These are phyloP conservation scores for Metschnikowia peoriensis DNA, from an alignment of 805 yeast species.

Conservation along the genomic window DNA sequence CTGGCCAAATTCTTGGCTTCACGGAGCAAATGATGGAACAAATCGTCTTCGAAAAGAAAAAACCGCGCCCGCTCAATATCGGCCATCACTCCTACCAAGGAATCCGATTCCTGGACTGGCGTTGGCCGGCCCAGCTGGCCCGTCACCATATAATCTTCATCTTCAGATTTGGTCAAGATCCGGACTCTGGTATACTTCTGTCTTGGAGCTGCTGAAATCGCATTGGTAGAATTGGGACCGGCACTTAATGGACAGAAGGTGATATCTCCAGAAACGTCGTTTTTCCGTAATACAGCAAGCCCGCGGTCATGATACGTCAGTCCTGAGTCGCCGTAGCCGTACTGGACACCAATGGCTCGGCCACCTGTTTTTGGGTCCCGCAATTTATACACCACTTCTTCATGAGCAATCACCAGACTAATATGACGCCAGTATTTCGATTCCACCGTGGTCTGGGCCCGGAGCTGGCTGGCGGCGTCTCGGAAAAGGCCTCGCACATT, in stretches of 20 bases:
- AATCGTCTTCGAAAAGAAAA: slow-evolving; percentile 83
- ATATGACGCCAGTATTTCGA: slow-evolving; percentile 60
- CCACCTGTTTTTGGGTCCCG: slow-evolving; percentile 48
- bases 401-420: slow-evolving; percentile 44
- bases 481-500: slow-evolving; percentile 53
- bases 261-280: slow-evolving; percentile 33
- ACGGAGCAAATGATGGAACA: slow-evolving; percentile 70
- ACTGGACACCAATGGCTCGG: slow-evolving; percentile 73
- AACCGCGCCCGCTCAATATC: slow-evolving; percentile 67
- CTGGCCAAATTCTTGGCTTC: slow-evolving; percentile 73
- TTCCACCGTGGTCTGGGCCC: slow-evolving; percentile 59
- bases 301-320: slow-evolving; percentile 75
- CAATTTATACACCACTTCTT: slow-evolving; percentile 67
- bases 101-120: neutral
- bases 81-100: slow-evolving; percentile 33
- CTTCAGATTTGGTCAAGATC: slow-evolving; percentile 53
- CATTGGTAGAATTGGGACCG: slow-evolving; percentile 19
- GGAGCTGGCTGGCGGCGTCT: slow-evolving; percentile 50
- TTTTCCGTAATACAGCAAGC: slow-evolving; percentile 63
- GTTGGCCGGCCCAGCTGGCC: slow-evolving; percentile 46
- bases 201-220: slow-evolving; percentile 24
- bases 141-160: slow-evolving; percentile 47
- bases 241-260: slow-evolving; percentile 27
- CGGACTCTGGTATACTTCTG: slow-evolving; percentile 58
- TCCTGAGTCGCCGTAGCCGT: slow-evolving; percentile 91